Conservation (phyloP, 164 flowering plant species). For the Sedum album region DNA sequence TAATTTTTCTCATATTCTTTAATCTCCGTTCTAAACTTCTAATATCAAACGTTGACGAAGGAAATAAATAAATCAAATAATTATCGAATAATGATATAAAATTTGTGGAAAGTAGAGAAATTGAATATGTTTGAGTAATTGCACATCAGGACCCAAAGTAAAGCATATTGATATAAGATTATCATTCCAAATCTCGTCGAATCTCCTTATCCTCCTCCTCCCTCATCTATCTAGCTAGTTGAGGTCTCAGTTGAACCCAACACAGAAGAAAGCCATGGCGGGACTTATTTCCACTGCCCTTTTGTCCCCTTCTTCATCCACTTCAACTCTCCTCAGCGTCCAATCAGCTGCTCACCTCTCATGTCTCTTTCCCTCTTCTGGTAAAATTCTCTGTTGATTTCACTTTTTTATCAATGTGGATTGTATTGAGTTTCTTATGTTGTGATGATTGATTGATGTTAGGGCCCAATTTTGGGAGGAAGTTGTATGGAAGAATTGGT, state of each 20-base stretch:
- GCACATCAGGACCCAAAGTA: background rate
- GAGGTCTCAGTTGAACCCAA: no score
- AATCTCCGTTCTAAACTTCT: no score
- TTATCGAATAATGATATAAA: no score
- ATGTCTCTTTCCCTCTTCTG: no score
- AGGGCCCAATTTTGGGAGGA: conserved; percentile 43
- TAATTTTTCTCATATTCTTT: no score
- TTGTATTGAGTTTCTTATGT: no score
- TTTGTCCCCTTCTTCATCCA: conserved; percentile 26
- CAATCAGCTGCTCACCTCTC: conserved; percentile 22
- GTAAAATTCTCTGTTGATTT: no score
- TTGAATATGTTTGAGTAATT: background rate
- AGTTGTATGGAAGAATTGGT: conserved; percentile 41
- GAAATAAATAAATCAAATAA: no score
- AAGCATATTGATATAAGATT: background rate
- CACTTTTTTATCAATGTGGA: no score
- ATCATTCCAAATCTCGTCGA: no score
- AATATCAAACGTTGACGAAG: no score
- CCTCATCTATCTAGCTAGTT: conserved; percentile 17
- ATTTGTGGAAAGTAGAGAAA: background rate
- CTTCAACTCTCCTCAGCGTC: conserved; percentile 24
- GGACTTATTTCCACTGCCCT: conserved; percentile 31
- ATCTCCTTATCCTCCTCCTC: conserved; percentile 21
- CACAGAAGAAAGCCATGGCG: conserved; percentile 24
- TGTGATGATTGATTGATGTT: background rate